Base-by-base conservation (phyloP, 192 early-diverging fungal genomes). In the Allomyces macrogynus region DNA sequence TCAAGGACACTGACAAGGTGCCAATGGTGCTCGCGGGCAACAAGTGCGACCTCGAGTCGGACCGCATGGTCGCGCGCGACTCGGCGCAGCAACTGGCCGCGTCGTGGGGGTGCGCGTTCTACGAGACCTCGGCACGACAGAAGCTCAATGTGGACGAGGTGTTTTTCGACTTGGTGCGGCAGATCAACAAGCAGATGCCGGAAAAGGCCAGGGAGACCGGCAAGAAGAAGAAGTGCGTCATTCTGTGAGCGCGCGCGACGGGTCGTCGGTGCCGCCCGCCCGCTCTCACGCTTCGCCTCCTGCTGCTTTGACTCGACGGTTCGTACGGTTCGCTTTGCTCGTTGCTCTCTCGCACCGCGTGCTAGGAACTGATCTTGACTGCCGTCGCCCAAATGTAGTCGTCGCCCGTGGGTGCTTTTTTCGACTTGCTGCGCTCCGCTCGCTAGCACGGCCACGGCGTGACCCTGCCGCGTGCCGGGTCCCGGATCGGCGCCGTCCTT, bases 121-220 rank as follows among this genome's bases (percentile, higher is more conserved):
- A 90, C 64, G 93, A 97, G 69, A 87, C 91, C 16, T 88, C 86
- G 60, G 93, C 93, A 8, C 75, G 90, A 67, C 83, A 80, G 60
- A 89, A 88, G 71, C 84, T 87, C 67, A 90, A 91, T 61, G 90
- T 95, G 4, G 89, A 92, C 57, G 90, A 95, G 66, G 89, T 91
- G 49, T 97, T 97, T 74, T 89, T 83, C 57, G 89, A 93, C 73
- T 78, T 92, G 40, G 91, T 97, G 61, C 76, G 89, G 57, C 86
- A 91, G 67, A 95, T 95, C 75, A 89, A 91, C 73, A 76, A 75
- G 66, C 86, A 83, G 67, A 81, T 85, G 75, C 88, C 89, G 3
- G 78, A 79, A 60, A 87, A 86, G 62, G 71, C 67, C 74, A 76
- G 61, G 63, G 65, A 68, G n/a, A n/a, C n/a, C 9, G 67, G 74